These are phyloP conservation scores for Evernia prunastri DNA, from an alignment of 495 filamentous ascomycete species.

Conservation along the genomic window DNA sequence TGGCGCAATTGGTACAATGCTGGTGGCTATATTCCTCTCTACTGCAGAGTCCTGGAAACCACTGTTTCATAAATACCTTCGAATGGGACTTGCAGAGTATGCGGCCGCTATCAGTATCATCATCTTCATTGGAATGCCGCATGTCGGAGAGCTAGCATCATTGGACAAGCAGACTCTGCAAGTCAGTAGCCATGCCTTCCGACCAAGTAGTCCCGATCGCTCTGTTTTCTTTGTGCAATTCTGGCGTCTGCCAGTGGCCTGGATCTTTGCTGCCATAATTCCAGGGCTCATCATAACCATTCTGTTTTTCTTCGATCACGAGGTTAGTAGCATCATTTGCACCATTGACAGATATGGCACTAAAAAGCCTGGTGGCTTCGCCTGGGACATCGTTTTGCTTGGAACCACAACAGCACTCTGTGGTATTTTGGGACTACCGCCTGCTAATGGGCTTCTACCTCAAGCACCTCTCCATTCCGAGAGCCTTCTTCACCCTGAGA, in stretches of 20 bases:
- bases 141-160: slow-evolving; percentile 55
- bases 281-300: slow-evolving; percentile 62
- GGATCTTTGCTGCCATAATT: slow-evolving; percentile 60
- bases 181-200: slow-evolving; percentile 48
- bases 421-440: slow-evolving; percentile 63
- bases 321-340: slow-evolving; percentile 70
- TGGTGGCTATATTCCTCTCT: slow-evolving; percentile 58
- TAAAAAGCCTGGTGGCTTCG: slow-evolving; percentile 59
- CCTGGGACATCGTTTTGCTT: slow-evolving; percentile 63
- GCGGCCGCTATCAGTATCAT: slow-evolving; percentile 68
- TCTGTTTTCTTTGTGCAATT: slow-evolving; percentile 58
- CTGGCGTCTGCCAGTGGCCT: slow-evolving; percentile 55
- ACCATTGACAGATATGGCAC: slow-evolving; percentile 62
- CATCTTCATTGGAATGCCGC: slow-evolving; percentile 58
- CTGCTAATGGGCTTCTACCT: slow-evolving; percentile 62
- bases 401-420: slow-evolving; percentile 64
- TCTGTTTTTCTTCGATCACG: slow-evolving; percentile 70
- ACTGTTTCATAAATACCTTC: slow-evolving; percentile 58
- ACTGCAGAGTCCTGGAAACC: slow-evolving; percentile 60
- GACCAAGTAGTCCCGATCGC: slow-evolving; percentile 53
- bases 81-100: slow-evolving; percentile 61
- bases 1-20: slow-evolving; percentile 61
- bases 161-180: slow-evolving; percentile 58
- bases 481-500: slow-evolving; percentile 52
- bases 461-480: slow-evolving; percentile 68